phyloP scores from a whole-genome alignment of 495 filamentous ascomycete species.

The Thozetella sp. region DNA sequence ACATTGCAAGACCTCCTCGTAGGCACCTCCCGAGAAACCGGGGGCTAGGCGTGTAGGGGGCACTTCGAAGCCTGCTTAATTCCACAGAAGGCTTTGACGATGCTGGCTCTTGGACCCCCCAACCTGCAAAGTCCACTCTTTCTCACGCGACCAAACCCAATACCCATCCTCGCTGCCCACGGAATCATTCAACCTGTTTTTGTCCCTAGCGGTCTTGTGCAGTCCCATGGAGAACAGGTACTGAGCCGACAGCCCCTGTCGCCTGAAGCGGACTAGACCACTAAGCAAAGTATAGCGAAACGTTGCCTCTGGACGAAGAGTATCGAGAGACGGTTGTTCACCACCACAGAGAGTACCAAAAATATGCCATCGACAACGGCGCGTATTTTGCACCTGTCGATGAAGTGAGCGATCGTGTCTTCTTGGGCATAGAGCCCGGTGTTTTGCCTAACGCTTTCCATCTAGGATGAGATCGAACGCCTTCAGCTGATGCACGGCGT shows the following conservation, averaged over 20 bases:
- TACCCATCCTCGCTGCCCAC: not conserved
- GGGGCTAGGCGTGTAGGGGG: constrained; percentile 22
- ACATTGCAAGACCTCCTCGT: constrained; percentile 9
- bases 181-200: not conserved
- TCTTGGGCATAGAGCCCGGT: constrained; percentile 14
- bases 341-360: constrained; percentile 72
- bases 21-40: constrained; percentile 12
- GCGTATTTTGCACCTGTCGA: constrained; percentile 84
- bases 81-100: constrained; percentile 21
- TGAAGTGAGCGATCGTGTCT: constrained; percentile 59
- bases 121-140: constrained; percentile 3
- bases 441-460: constrained; percentile 14
- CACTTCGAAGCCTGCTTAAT: constrained; percentile 21
- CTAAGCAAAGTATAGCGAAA: constrained; percentile 30
- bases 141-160: not conserved
- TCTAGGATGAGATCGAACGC: constrained; percentile 79
- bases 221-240: constrained; percentile 30
- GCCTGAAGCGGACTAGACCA: not conserved
- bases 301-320: constrained; percentile 54
- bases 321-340: constrained; percentile 66
- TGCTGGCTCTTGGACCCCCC: constrained; percentile 12
- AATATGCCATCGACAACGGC: constrained; percentile 69
- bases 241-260: constrained; percentile 3
- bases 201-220: not conserved
- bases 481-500: constrained; percentile 71